Evolutionary conservation across 1,139 yeast genomes (phyloP), one percentile per base, ranked within the genome.

Genomic region (Insectozyma bohioensis): DNA sequence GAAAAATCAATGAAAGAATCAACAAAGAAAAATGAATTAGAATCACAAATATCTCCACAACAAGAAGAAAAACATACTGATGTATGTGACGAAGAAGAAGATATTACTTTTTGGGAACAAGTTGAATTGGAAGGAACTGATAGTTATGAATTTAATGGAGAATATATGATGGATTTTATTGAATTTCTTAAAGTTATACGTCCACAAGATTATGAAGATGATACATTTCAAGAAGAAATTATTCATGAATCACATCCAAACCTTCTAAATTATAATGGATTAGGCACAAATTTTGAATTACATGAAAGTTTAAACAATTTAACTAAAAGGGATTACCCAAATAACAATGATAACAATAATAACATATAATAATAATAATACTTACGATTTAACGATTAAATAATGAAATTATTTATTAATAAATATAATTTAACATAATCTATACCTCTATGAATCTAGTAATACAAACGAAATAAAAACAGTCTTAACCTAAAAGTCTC

Each of bases 91-190:
- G 34, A 20, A 5, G 29, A 27, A 4, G 37, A 38, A 4, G 51
- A 47, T 16, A 31, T 41, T 2, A 37, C 40, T 17, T 46, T 42
- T 23, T 45, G 46, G 34, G 72, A 65, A 42, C 46, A 48, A 26
- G 56, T 54, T 3, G 81, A 76, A 47, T 37, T 69, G n/a, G 44
- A 58, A 19, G 82, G 82, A 2, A 51, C 74, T 2, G 82, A 76
- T 46, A 45, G 59, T 21, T 64, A 66, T 34, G 80, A 75, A 47
- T 73, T 74, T 36, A 61, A 63, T 43, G 77, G 78, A n/a, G 82
- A 76, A 47, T 62, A 58, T 39, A 63, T 68, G 36, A 60, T 58
- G 59, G 75, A 72, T 48, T 71, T 58, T 39, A 61, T 68, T 54
- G 78, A 72, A 43, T 72, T 68, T 42, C 61, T 69, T 28, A 61